Evolutionary conservation across 176 grass and related monocot species (phyloP).

Genomic region (Coix lacrymajobi): DNA sequence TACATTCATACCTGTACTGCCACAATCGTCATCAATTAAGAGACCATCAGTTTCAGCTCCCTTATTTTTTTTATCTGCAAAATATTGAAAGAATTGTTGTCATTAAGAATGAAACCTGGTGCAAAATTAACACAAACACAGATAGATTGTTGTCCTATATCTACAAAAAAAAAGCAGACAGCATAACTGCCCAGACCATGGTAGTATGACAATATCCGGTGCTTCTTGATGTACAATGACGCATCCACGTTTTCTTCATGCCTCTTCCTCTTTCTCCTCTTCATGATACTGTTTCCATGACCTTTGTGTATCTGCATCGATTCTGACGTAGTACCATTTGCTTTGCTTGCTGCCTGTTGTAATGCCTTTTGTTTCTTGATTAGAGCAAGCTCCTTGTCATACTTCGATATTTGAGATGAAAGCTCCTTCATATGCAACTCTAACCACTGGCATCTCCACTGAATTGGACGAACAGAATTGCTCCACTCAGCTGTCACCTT

Average conservation of each 20-base stretch:
- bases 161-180: background rate
- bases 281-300: constrained; percentile 58
- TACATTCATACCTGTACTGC: constrained; percentile 30
- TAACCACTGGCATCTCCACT: constrained; percentile 86
- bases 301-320: constrained; percentile 30
- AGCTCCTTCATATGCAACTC: constrained; percentile 77
- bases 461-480: constrained; percentile 58
- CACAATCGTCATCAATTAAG: constrained; percentile 62
- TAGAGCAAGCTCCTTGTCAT: constrained; percentile 72
- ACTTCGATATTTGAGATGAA: constrained; percentile 63
- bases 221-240: constrained; percentile 66
- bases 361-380: constrained; percentile 65
- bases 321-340: constrained; percentile 57
- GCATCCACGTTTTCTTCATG: constrained; percentile 55
- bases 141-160: constrained; percentile 15
- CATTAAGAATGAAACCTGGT: background rate
- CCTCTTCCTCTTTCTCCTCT: constrained; percentile 72
- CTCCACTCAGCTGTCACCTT: constrained; percentile 80
- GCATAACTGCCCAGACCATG: constrained; percentile 48
- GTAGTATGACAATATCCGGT: constrained; percentile 71
- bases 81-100: constrained; percentile 11
- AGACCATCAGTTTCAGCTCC: constrained; percentile 55
- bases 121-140: constrained; percentile 1
- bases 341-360: constrained; percentile 45
- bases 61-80: constrained; percentile 48